These are phyloP conservation scores for Pulveroboletus ridleyi DNA, from an alignment of 1,284 basidiomycete species.

Conservation along the genomic window DNA sequence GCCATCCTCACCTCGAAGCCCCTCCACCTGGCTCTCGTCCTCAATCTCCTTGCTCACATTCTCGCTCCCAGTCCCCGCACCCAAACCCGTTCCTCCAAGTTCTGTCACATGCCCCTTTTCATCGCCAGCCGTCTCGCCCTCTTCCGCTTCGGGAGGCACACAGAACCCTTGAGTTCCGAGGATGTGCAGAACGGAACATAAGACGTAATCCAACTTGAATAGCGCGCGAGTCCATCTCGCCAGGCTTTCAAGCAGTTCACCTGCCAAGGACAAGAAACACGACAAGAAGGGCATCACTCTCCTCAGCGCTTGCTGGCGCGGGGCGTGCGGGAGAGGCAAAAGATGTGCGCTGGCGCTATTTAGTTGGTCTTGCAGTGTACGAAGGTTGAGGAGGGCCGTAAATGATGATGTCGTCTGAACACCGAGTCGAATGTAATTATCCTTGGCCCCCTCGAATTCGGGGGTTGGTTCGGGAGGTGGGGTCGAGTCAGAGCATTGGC, in stretches of 20 bases:
- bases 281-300: slow-evolving; percentile 73
- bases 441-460: slow-evolving; percentile 27
- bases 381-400: slow-evolving; percentile 52
- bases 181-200: slow-evolving; percentile 78
- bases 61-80: slow-evolving; percentile 84
- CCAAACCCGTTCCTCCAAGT: slow-evolving; percentile 83
- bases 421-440: slow-evolving; percentile 51
- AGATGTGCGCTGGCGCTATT: slow-evolving; percentile 38
- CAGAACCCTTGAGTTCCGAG: slow-evolving; percentile 93
- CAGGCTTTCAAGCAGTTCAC: slow-evolving; percentile 60
- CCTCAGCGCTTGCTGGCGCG: slow-evolving; percentile 35
- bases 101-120: slow-evolving; percentile 48
- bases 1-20: slow-evolving; percentile 77
- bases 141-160: slow-evolving; percentile 78
- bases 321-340: slow-evolving; percentile 35
- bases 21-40: slow-evolving; percentile 97
- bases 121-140: slow-evolving; percentile 54
- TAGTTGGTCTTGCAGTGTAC: slow-evolving; percentile 45
- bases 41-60: slow-evolving; percentile 94
- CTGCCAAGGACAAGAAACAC: slow-evolving; percentile 57
- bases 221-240: slow-evolving; percentile 77
- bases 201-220: slow-evolving; percentile 86
- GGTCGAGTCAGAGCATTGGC: slow-evolving; percentile 41
- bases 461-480: slow-evolving; percentile 4
- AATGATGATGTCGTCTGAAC: slow-evolving; percentile 42